Evolutionary conservation across 2,329 filamentous ascomycete genomes (phyloP), one percentile per base, ranked within the genome.

Genomic region (Xylariaceae sp.): DNA sequence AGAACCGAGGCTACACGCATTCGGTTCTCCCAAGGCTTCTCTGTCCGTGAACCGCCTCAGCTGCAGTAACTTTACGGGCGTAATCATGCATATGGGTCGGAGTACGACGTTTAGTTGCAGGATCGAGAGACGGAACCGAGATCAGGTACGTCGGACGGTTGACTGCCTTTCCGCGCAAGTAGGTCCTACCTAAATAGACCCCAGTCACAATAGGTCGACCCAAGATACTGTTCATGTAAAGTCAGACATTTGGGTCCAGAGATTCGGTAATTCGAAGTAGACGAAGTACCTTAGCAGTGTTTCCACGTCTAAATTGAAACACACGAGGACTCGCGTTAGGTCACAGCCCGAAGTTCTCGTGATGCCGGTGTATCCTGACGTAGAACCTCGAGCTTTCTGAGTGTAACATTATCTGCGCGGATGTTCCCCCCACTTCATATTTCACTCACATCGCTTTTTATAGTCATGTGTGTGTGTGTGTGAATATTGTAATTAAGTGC

Each of bases 61-160:
- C 28, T 33, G 47, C 31, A 42, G 31, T 52, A 57, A 54, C 60
- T 62, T 66, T 66, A 66, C 64, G 63, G 58, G 50, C 64, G 64
- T 66, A 66, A 66, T 60, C 53, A 45, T 60, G 50, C 48, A 48
- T 54, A 61, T 42, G 46, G 51, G 57, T 60, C 58, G 59, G 60
- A 59, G 60, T 53, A 65, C 63, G 17, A 60, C 65, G 65, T 62
- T 53, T 63, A 55, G 59, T 62, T 68, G 65, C 65, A 68, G 66
- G 65, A 68, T 67, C 65, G 65, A 67, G 59, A 54, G 56, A 63
- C 59, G 64, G 39, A 60, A 63, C 65, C 61, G 60, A 68, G 65
- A 68, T 68, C 62, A 68, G 62, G 65, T 66, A 66, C 60, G 55
- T 56, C 50, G 55, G 53, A 54, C 65, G 65, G 66, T 51, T 67